A percentile compares a stretch with the other conserved stretches of the same genome.
Conservation (phyloP, 1,139 yeast species). For the Debaryomycetaceae sp. region DNA sequence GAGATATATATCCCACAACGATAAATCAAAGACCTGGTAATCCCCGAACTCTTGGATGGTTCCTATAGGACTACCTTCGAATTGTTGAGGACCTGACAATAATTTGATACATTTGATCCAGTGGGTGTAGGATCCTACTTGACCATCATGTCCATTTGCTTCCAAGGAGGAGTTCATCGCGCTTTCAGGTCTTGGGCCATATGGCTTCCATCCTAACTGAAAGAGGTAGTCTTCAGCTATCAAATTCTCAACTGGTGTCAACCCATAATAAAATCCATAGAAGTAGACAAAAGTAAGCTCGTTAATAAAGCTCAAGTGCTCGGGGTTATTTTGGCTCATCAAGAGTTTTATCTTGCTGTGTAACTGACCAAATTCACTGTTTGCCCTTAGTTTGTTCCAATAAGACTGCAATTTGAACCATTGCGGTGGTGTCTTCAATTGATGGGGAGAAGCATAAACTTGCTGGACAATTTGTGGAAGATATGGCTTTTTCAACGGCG, state of each 20-base stretch:
- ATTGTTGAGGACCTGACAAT: constrained; percentile 13
- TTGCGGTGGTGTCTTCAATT: constrained; percentile 34
- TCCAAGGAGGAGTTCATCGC: constrained; percentile 1
- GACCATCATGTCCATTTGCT: constrained; percentile 4
- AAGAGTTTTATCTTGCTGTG: constrained; percentile 27
- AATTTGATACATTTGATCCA: constrained; percentile 38
- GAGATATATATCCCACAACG: constrained; percentile 40
- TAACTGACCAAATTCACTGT: constrained; percentile 34
- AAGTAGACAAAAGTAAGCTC: constrained; percentile 49
- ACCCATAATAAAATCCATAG: constrained; percentile 58
- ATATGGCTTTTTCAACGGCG: constrained; percentile 37
- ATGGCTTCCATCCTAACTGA: constrained; percentile 45
- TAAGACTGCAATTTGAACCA: constrained; percentile 35
- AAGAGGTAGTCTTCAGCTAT: constrained; percentile 42
- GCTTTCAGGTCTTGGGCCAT: constrained; percentile 14
- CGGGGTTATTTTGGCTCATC: constrained; percentile 20
- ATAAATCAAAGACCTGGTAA: constrained; percentile 43
- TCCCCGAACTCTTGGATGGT: constrained; percentile 32
- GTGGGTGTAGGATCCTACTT: constrained; percentile 17
- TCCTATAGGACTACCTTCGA: constrained; percentile 9
- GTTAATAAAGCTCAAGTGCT: constrained; percentile 19
- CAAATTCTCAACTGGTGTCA: constrained; percentile 48
- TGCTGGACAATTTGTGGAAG: constrained; percentile 12
- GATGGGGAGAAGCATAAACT: not conserved
- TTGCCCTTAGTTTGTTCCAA: constrained; percentile 50